Percentiles rank a stretch among this genome's conserved stretches.
These are phyloP conservation scores for Lumnitzera racemosa DNA, from an alignment of 345 rosid species.

Conservation along the genomic window DNA sequence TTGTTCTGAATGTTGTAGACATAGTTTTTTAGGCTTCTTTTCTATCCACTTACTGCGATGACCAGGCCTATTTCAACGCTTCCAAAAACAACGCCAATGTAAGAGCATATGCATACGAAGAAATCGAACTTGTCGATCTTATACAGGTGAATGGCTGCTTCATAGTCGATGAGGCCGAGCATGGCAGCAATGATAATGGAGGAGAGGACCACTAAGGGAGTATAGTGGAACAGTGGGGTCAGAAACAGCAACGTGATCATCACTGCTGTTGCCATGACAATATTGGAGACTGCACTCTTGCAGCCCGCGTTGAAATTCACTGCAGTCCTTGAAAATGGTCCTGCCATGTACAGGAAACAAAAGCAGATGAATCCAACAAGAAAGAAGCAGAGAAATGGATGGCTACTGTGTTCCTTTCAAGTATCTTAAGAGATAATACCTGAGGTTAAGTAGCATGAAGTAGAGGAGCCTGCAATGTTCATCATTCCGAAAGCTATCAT, in stretches of 20 bases:
- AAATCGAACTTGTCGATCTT: conserved; percentile 85
- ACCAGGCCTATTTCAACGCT: conserved; percentile 78
- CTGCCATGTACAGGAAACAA: conserved; percentile 18
- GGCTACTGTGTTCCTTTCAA: too few relatives aligned
- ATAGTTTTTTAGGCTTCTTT: not conserved
- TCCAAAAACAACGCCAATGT: conserved; percentile 73
- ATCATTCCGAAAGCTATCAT: conserved; percentile 93
- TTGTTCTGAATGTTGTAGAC: not conserved
- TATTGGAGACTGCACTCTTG: conserved; percentile 78
- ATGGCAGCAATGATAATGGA: conserved; percentile 76
- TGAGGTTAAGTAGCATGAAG: conserved; percentile 84
- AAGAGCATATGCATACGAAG: conserved; percentile 67
- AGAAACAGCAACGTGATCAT: conserved; percentile 76
- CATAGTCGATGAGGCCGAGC: conserved; percentile 88
- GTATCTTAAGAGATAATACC: conserved; percentile 24
- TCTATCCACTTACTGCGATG: conserved; percentile 39
- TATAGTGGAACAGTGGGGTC: conserved; percentile 82
- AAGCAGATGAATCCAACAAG: too few relatives aligned
- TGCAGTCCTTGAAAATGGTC: conserved; percentile 91
- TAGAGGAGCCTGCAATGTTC: conserved; percentile 90
- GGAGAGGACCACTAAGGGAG: conserved; percentile 88
- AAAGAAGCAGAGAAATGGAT: too few relatives aligned
- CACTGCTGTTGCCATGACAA: conserved; percentile 85
- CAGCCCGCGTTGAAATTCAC: conserved; percentile 96
- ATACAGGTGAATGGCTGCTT: conserved; percentile 80